phyloP scores from a whole-genome alignment of 768 basidiomycete genomes.

The Naematelia aurantialba region DNA sequence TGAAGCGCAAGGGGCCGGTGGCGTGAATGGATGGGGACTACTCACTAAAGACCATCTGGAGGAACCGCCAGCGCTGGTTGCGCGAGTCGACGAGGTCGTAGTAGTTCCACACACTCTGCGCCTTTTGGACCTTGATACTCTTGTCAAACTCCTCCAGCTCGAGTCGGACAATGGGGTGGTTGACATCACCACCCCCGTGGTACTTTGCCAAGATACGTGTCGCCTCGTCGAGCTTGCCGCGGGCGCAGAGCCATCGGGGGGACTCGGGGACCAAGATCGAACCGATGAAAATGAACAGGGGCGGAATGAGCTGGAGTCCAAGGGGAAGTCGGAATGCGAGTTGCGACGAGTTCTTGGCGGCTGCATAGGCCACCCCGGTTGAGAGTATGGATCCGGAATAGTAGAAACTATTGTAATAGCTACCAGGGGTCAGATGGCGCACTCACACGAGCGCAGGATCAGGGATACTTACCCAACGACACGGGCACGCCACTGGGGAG shows the following conservation, averaged over 20 bases:
- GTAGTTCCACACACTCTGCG: slow-evolving; percentile 61
- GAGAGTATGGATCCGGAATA: slow-evolving; percentile 39
- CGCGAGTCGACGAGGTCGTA: slow-evolving; percentile 19
- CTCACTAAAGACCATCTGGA: slow-evolving; percentile 55
- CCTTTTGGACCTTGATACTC: slow-evolving; percentile 55
- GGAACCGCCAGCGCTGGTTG: slow-evolving; percentile 32
- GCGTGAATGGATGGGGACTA: not conserved
- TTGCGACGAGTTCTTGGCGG: slow-evolving; percentile 27
- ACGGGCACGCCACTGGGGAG: slow-evolving; percentile 31
- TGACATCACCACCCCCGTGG: slow-evolving; percentile 54
- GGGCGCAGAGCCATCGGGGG: slow-evolving; percentile 59
- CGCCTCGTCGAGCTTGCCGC: slow-evolving; percentile 55
- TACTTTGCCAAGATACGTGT: slow-evolving; percentile 55
- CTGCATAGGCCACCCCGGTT: slow-evolving; percentile 38
- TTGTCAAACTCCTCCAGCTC: slow-evolving; percentile 60
- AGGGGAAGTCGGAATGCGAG: slow-evolving; percentile 34
- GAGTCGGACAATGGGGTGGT: slow-evolving; percentile 57
- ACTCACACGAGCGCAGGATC: not conserved
- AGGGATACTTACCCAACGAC: slow-evolving; percentile 17
- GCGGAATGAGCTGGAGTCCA: slow-evolving; percentile 39
- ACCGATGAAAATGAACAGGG: slow-evolving; percentile 28
- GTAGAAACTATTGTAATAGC: slow-evolving; percentile 8
- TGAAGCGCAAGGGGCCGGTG: too few species aligned
- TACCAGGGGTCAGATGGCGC: slow-evolving; percentile 2
- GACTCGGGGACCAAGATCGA: slow-evolving; percentile 56